These are phyloP conservation scores for Magnolia kwangsiensis DNA, from an alignment of 164 flowering plant species.

Conservation along the genomic window DNA sequence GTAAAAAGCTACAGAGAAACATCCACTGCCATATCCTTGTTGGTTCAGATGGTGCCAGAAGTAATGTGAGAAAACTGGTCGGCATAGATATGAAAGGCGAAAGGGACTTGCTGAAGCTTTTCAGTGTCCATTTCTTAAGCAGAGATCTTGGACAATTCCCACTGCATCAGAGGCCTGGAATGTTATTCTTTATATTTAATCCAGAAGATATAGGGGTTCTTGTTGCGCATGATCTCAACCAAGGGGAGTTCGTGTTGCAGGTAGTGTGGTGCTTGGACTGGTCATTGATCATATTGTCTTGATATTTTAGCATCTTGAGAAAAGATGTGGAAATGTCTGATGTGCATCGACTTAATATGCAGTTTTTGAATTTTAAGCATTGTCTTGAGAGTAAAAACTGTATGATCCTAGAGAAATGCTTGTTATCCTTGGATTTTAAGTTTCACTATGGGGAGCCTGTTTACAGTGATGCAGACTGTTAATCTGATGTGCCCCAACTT, in stretches of 20 bases:
- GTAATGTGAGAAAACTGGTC: conserved; percentile 66
- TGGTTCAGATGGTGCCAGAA: conserved; percentile 94
- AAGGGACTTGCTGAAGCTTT: conserved; percentile 78
- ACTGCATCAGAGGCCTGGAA: conserved; percentile 76
- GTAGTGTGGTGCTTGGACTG: no score
- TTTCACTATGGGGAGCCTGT: no score
- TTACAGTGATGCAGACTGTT: no score
- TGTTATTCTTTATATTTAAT: conserved; percentile 91
- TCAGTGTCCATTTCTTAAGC: conserved; percentile 85
- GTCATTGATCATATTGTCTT: no score
- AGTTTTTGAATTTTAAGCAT: no score
- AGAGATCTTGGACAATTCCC: conserved; percentile 72
- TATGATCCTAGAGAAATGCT: not conserved
- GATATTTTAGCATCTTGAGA: no score
- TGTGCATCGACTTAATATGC: no score
- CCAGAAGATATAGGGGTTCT: conserved; percentile 87
- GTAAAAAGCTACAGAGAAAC: conserved; percentile 37
- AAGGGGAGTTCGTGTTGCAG: no score
- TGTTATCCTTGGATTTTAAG: not conserved
- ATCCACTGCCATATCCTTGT: conserved; percentile 61
- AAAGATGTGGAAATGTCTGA: no score
- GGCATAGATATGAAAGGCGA: conserved; percentile 77
- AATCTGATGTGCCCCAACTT: no score
- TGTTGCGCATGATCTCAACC: conserved; percentile 88
- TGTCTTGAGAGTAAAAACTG: no score